These are phyloP conservation scores for Diplotaxis tenuifolia DNA, from an alignment of 345 rosid species.

Conservation along the genomic window DNA sequence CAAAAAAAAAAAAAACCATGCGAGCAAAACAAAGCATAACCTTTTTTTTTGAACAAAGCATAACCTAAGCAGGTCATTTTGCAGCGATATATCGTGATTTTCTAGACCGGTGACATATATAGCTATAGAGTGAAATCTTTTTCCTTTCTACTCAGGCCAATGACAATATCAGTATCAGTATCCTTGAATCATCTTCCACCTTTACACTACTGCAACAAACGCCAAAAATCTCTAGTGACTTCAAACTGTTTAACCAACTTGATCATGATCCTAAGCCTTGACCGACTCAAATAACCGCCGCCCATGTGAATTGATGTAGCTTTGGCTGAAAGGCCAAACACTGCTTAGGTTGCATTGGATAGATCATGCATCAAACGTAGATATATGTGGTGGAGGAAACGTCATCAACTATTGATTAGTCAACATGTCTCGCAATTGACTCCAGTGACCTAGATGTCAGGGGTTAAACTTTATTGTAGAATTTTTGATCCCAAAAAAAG, in stretches of 20 bases:
- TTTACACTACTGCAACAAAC: too few species aligned
- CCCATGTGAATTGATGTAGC: not conserved
- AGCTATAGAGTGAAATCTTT: too few species aligned
- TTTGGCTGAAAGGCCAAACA: not conserved
- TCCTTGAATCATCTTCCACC: not conserved
- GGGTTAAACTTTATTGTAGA: not conserved
- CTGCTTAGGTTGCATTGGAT: not conserved
- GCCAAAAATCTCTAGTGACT: not conserved
- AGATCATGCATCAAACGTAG: not conserved
- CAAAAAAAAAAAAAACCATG: too few species aligned
- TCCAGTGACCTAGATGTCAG: not conserved
- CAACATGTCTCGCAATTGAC: not conserved
- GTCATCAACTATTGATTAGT: not conserved
- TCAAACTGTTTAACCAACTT: not conserved
- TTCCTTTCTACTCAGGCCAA: not conserved
- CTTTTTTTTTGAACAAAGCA: too few species aligned
- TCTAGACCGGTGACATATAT: too few species aligned
- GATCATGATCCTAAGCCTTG: not conserved
- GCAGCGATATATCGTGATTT: too few species aligned
- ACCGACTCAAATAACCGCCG: not conserved
- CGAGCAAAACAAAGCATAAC: too few species aligned
- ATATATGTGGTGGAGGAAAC: not conserved
- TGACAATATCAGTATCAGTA: not conserved
- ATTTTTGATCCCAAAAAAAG: too few species aligned
- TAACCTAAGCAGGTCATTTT: too few species aligned